Percentiles rank a stretch among this genome's conserved stretches.
phyloP scores from a whole-genome alignment of 169 alveolate species.

The Eimeria maxima region DNA sequence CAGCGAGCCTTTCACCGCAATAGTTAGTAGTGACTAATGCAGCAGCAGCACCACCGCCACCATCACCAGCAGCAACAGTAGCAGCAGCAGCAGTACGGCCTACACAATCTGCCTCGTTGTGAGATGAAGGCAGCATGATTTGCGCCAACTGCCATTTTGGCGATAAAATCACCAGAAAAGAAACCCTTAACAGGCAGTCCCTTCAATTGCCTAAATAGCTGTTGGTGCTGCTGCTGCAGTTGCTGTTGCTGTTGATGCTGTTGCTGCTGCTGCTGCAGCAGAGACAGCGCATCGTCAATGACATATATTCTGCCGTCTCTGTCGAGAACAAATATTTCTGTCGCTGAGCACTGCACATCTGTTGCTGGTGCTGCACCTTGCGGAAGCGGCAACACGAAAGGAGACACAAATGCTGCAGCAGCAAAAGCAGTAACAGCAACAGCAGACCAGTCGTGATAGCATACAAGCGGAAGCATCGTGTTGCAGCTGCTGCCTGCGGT shows the following conservation, averaged over 20 bases:
- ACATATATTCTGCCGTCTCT: constrained; percentile 53
- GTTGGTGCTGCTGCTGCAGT: constrained; percentile 18
- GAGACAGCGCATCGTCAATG: constrained; percentile 45
- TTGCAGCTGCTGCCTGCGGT: too few species aligned
- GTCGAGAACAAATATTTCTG: constrained; percentile 50
- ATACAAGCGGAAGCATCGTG: neutral
- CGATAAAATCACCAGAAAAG: constrained; percentile 11
- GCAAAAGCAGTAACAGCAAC: constrained; percentile 7
- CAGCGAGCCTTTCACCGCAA: neutral
- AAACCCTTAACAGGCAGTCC: constrained; percentile 2
- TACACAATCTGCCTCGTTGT: constrained; percentile 45
- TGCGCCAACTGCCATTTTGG: constrained; percentile 45
- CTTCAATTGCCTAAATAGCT: neutral
- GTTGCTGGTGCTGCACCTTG: constrained; percentile 43
- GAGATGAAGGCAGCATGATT: constrained; percentile 74
- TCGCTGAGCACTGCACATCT: constrained; percentile 73
- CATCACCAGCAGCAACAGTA: constrained; percentile 15
- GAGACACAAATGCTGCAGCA: constrained; percentile 17
- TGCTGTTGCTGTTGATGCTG: constrained; percentile 10
- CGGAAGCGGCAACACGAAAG: constrained; percentile 15
- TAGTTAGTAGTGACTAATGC: neutral
- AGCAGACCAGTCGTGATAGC: neutral
- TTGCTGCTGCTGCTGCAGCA: constrained; percentile 26
- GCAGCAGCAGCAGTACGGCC: constrained; percentile 1
- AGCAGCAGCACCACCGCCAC: neutral